Base-by-base conservation (phyloP, 2,329 filamentous ascomycete genomes). In the Colletotrichum sp. region DNA sequence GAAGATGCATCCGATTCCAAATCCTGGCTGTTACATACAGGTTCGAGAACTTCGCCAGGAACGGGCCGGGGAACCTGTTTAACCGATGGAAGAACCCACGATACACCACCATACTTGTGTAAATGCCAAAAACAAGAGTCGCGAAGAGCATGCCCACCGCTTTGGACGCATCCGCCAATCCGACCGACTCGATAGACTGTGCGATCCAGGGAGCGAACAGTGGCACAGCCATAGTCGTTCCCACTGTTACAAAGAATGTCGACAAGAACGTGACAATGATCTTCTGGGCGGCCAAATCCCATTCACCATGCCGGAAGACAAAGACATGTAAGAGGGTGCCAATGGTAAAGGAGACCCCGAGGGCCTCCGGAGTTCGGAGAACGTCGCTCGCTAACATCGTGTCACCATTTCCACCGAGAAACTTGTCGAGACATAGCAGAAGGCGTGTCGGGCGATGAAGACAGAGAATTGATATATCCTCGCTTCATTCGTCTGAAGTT, bases 1-100 rank as follows among this genome's bases (percentile, higher is more conserved):
- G 81, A 3, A 81, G 74, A 4, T 78, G 80, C 3, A 79, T 57
- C 2, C 77, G 77, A 70, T 78, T 80, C 8, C 75, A 73, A 12
- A 77, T 74, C 10, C 78, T 78, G 7, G 43, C 71, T 3, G 80
- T 80, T 4, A 79, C 55, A 34, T 71, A 64, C 13, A 63, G 77
- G 16, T 81, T 82, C 13, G 79, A 81, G 14, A 81, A 61, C 3
- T 76, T 77, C 9, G 79, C 81, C 10, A 65, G 10, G 21, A 83
- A 80, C 0, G 81, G 82, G 0, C 81, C 82, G 0, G 81, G 79
- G n/a, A 82, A 83, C 6, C 69, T 64, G 6, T 77, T 76, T 24
- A 83, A 36, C 1, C 77, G 77, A 32, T 83, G 81, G 16, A 83
- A 80, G 2, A 73, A 43, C 2, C 72, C 75, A 14, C 80, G 75